A percentile compares a stretch with the other conserved stretches of the same genome.
Conservation (phyloP, 352 stramenopile species). For the Phytophthora citrophthora region DNA sequence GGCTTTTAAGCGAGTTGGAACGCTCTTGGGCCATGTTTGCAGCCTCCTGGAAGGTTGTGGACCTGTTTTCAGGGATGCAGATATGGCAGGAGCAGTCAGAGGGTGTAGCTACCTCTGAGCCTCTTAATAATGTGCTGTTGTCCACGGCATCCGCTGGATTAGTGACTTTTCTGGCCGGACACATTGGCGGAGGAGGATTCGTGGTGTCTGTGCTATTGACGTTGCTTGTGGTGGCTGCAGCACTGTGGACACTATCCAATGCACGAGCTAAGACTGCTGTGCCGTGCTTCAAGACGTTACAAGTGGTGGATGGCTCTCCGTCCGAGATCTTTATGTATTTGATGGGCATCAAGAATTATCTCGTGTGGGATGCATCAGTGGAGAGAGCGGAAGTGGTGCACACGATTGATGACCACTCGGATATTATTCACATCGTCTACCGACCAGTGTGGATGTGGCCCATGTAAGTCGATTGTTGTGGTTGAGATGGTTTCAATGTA, state of each 20-base stretch:
- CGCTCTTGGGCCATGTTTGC: slow-evolving; percentile 77
- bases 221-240: slow-evolving; percentile 45
- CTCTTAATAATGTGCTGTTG: slow-evolving; percentile 64
- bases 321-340: slow-evolving; percentile 80
- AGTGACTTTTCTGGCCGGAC: slow-evolving; percentile 68
- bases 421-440: slow-evolving; percentile 84
- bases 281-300: slow-evolving; percentile 73
- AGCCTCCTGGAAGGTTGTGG: slow-evolving; percentile 66
- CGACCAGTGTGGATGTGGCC: slow-evolving; percentile 81
- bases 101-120: slow-evolving; percentile 32
- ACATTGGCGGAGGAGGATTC: slow-evolving; percentile 69
- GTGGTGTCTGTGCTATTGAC: slow-evolving; percentile 56
- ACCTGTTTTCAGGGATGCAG: slow-evolving; percentile 72
- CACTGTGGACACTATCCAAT: slow-evolving; percentile 65
- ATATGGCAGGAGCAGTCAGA: slow-evolving; percentile 65
- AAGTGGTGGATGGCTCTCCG: slow-evolving; percentile 66
- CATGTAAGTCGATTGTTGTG: slow-evolving; percentile 42
- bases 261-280: slow-evolving; percentile 46
- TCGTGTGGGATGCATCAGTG: slow-evolving; percentile 72
- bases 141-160: slow-evolving; percentile 59
- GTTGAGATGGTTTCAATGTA: background rate
- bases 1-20: slow-evolving; percentile 77
- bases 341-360: slow-evolving; percentile 76
- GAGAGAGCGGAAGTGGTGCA: slow-evolving; percentile 71
- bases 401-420: slow-evolving; percentile 80